These are phyloP conservation scores for Mortierella alpina DNA, from an alignment of 192 early-diverging fungal genomes.

Conservation along the genomic window DNA sequence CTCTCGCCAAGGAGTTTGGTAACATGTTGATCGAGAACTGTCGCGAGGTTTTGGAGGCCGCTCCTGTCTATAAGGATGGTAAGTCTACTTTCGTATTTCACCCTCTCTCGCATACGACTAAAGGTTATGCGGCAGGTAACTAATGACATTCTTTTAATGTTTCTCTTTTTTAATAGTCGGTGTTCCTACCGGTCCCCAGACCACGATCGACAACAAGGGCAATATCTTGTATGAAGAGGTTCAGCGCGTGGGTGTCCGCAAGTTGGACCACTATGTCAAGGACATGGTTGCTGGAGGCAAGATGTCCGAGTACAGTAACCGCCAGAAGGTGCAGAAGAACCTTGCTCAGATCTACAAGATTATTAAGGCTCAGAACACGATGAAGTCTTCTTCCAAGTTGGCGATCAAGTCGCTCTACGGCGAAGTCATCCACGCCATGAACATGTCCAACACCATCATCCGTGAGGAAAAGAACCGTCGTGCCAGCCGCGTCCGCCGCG, in stretches of 20 bases:
- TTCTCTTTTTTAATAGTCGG: constrained; percentile 64
- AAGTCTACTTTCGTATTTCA: constrained; percentile 33
- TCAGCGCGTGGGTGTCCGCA: constrained; percentile 82
- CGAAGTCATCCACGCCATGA: constrained; percentile 78
- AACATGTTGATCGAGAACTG: constrained; percentile 91
- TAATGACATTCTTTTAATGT: constrained; percentile 4
- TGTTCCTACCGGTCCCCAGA: constrained; percentile 87
- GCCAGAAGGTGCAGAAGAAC: constrained; percentile 82
- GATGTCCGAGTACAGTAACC: constrained; percentile 79
- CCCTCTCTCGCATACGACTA: background rate
- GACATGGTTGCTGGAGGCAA: constrained; percentile 82
- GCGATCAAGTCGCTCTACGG: constrained; percentile 76
- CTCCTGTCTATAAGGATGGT: constrained; percentile 92
- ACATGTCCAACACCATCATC: constrained; percentile 79
- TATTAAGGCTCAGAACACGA: constrained; percentile 79
- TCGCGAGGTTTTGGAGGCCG: constrained; percentile 77
- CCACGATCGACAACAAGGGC: constrained; percentile 81
- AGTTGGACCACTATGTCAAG: constrained; percentile 94
- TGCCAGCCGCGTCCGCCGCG: constrained; percentile 61
- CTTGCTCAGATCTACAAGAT: constrained; percentile 82
- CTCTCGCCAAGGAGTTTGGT: constrained; percentile 82
- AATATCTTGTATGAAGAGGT: constrained; percentile 89
- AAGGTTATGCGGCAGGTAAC: background rate
- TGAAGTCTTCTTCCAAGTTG: constrained; percentile 79
- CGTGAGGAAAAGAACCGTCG: constrained; percentile 65